Base-by-base conservation (phyloP, 495 filamentous ascomycete genomes). In the Physcia stellaris region DNA sequence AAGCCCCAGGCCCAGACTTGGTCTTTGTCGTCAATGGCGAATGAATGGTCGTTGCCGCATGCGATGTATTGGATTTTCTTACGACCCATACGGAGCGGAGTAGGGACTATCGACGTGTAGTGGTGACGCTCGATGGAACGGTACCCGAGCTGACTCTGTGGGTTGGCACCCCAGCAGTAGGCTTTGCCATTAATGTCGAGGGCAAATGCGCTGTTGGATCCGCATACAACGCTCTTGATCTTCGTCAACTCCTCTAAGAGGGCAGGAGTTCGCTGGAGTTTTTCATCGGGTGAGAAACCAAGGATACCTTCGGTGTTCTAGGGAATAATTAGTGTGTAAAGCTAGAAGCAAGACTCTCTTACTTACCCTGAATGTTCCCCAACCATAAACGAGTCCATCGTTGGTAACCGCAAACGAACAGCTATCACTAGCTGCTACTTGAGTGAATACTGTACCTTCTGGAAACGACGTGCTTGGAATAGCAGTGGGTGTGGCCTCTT, bases 1-100 rank as follows among this genome's bases (percentile, higher is more conserved):
- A 86, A 59, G 4, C 87, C 88, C 85, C 86, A 96, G 16, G 77
- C 66, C 57, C 72, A 88, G 40, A 90, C 76, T 22, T 77, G 68
- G 24, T 73, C 77, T 27, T 77, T 69, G 15, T 69, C 63, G 58
- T 80, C 75, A 42, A 94, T 66, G 29, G 85, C 83, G 47, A 94
- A 77, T 28, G 64, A 67, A 59, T 77, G 74, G 52, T 70, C 70
- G 26, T 61, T 58, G 24, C 73, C 76, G 46, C 59, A 66, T 27
- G 56, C 64, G 32, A 81, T 67, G 31, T 63, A 56, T 6, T 58
- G 59, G 32, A 76, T 71, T 24, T 66, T 62, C 48, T 70, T 68
- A 34, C 54, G 35, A 22, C 41, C 39, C 6, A 52, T 42, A 15
- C 47, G 43, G 27, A 55, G 42, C 19, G 37, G 41, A 19, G 24